Base-by-base conservation (phyloP, 225 moss, liverwort and hornwort species). In the Rhytidiadelphus loreus region DNA sequence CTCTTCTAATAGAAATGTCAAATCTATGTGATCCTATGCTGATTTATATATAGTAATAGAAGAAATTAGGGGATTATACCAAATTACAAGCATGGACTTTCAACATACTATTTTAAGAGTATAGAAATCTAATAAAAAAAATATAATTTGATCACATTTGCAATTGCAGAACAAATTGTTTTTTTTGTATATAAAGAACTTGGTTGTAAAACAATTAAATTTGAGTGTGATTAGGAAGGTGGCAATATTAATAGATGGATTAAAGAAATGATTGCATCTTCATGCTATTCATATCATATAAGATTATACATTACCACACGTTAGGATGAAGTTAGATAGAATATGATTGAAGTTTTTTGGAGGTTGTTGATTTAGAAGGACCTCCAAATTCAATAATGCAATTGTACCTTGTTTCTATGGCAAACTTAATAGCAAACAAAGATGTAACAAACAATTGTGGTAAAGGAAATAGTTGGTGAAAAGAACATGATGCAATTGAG, bases 11-110 rank as follows among this genome's bases (percentile, higher is more conserved):
- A 13, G 0, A 77, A 23, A 56, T 78, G 10, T n/a, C 7, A 41
- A 58, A 29, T 58, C 41, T 58, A 3, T 29, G 1, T 11, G 6
- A 41, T 41, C 11, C 7, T 56, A n/a, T 17, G 5, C 17, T 78
- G 7, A 26, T 0, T n/a, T 26, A 6, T 26, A 5, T 56, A 17
- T n/a, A n/a, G 5, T 11, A 78, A 11, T 57, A 6, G 4, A 37
- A 39, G 25, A 57, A 78, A 57, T 26, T 37, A 32, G 17, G 13
- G 0, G 4, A 26, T 3, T 0, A 0, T 25, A 22, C 3, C 16
- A 78, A 56, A 56, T n/a, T 26, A 0, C 4, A n/a, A 25, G 25
- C 9, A 37, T 17, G 0, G 16, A 6, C 39, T 26, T 52, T 39
- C 12, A 39, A 57, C 1, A 79, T 17, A 39, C 0, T 26, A 39